Conservation (phyloP, 1,284 basidiomycete genomes). For the Coriolopsis trogii region DNA sequence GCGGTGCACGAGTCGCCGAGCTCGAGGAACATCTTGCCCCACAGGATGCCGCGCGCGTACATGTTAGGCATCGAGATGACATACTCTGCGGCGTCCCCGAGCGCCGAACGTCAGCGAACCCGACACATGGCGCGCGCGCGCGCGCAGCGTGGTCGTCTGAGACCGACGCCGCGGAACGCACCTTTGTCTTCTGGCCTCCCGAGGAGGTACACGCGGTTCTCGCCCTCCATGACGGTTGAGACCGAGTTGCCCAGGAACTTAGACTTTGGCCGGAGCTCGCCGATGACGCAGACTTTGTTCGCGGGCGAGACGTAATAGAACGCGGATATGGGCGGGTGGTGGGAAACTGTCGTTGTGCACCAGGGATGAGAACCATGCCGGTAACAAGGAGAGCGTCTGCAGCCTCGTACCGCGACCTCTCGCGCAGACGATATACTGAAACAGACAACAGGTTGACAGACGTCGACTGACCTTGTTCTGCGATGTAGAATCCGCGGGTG, state of each 20-base stretch:
- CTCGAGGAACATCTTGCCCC: conserved; percentile 98
- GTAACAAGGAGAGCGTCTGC: neutral
- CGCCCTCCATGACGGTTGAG: conserved; percentile 94
- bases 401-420: neutral
- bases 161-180: too few relatives aligned
- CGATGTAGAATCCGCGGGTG: conserved; percentile 93
- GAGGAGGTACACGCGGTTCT: conserved; percentile 85
- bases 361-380: neutral
- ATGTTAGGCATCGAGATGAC: conserved; percentile 95
- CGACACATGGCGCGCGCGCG: neutral
- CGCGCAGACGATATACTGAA: neutral
- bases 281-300: conserved; percentile 83
- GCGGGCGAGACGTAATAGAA: conserved; percentile 97
- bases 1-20: conserved; percentile 92
- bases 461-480: conserved; percentile 79
- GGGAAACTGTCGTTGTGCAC: conserved; percentile 62
- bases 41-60: conserved; percentile 96
- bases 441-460: too few relatives aligned
- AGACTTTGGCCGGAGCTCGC: conserved; percentile 94
- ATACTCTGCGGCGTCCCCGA: conserved; percentile 60
- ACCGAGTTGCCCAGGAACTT: conserved; percentile 98
- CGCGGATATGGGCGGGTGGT: conserved; percentile 94
- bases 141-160: too few relatives aligned
- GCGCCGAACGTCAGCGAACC: neutral
- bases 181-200: conserved; percentile 86